Base-by-base conservation (phyloP, 2,329 filamentous ascomycete species). In the Exserohilum rostratum region DNA sequence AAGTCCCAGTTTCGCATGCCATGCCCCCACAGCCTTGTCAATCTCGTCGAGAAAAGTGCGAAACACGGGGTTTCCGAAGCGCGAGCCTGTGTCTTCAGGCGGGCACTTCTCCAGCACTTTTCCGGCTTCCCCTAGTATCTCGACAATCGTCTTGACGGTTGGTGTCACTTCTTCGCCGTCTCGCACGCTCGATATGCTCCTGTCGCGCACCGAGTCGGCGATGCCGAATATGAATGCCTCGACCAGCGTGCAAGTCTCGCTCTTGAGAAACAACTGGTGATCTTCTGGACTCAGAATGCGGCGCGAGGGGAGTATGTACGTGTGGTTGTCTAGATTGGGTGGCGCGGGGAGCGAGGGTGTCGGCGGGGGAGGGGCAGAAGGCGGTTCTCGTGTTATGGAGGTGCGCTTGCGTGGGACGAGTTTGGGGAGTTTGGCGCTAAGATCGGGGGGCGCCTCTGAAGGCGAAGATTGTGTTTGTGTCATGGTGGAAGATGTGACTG, bases 11-110 rank as follows among this genome's bases (percentile, higher is more conserved):
- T 76, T 72, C 30, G 76, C 71, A 70, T 93, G 90, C 90, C 90
- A 93, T 34, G 69, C 5, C n/a, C 75, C 67, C 38, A 83, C 61
- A 6, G 76, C 74, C 2, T 65, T 59, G 17, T 72, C 73, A 15
- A 90, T 78, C 40, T 85, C 84, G 72, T 91, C 90, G 51, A 97
- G 83, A 68, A 96, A 93, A 53, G 85, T 83, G 45, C 91, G 86
- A 77, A 99, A 99, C 2, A 90, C 86, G 64, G 92, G 93, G 77
- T 99, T 99, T 42, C 95, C 96, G 74, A 99, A 99, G 22, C 95
- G 85, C 7, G 92, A 96, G 40, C 92, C 92, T 42, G 93, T 90
- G 60, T 98, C 92, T 63, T 93, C 83, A 0, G 95, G 88, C 0
- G 95, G 95, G 47, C 89, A 87, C 46, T 83, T 78, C 12, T 82